Conservation (phyloP, 1,139 yeast genomes). For the Kodamaea fungicola region DNA sequence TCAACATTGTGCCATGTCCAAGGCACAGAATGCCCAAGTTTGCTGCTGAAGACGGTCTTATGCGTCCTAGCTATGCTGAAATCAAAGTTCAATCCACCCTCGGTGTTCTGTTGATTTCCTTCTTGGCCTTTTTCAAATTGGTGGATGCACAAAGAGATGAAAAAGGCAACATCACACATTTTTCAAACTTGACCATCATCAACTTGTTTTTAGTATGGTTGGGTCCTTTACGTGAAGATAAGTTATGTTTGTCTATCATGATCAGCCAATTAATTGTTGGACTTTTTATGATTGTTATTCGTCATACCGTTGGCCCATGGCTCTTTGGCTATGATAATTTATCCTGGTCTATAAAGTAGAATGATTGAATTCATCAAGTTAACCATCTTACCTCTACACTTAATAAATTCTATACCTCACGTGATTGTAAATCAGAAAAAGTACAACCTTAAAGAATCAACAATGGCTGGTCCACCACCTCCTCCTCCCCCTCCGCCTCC, state of each 20-base stretch:
- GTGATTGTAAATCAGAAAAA: background rate
- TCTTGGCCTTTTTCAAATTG: conserved; percentile 45
- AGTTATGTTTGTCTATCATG: conserved; percentile 58
- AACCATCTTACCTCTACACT: too few species aligned
- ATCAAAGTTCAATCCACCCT: conserved; percentile 13
- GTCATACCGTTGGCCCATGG: conserved; percentile 86
- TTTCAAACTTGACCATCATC: conserved; percentile 84
- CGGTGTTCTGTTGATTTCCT: conserved; percentile 25
- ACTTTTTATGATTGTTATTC: conserved; percentile 56
- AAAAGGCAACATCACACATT: conserved; percentile 35
- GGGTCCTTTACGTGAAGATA: conserved; percentile 88
- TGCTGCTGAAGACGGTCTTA: conserved; percentile 60
- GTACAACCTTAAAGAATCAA: background rate
- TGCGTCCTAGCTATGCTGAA: conserved; percentile 62
- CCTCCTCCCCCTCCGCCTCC: conserved; percentile 19
- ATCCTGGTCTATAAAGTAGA: conserved; percentile 23
- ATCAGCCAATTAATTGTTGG: conserved; percentile 65
- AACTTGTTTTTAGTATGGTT: conserved; percentile 78
- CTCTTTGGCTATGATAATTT: conserved; percentile 87
- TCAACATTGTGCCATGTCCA: conserved; percentile 87
- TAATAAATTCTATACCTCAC: background rate
- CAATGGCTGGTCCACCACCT: conserved; percentile 21
- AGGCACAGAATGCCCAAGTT: conserved; percentile 88
- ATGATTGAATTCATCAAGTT: too few species aligned
- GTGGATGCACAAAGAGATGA: conserved; percentile 44